Base-by-base conservation (phyloP, 2,329 filamentous ascomycete genomes). In the Fusarium pseudoanthophilum region DNA sequence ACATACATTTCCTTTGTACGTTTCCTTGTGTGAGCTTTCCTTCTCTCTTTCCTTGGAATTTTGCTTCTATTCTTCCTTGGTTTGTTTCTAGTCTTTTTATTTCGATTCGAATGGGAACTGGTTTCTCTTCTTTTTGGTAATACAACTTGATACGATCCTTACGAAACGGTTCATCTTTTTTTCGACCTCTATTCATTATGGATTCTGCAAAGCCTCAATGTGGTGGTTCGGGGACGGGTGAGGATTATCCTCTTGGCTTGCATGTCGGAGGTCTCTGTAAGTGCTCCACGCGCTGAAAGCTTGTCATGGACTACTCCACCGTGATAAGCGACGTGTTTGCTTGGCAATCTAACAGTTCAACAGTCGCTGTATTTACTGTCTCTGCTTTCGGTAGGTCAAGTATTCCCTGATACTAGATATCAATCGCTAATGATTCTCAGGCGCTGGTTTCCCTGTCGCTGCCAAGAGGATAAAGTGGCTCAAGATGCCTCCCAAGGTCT, bases 381-480 rank as follows among this genome's bases (percentile, higher is more conserved):
- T 81, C 79, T 11, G 70, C 72, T 18, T 48, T 80, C 1, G 79
- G 79, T 80, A 30, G 24, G 51, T 55, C 20, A 21, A 37, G 4
- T 13, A 0, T 4, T 21, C 69, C 20, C 63, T 5, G 13, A 9
- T 0, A 13, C n/a, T n/a, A 11, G 2, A 8, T 13, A 0, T 13
- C 32, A 21, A 52, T 8, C 9, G 32, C 46, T 67, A 53, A 74
- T 65, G n/a, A 4, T 11, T 34, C 9, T 3, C 28, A 81, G 84
- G 86, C 34, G 85, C 85, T 71, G 87, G 86, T 5, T 88, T 88
- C 64, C 87, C 87, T 9, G 86, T 88, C 13, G 82, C 84, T 8
- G 85, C 85, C 7, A 87, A 87, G 80, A 90, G 89, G 79, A 81
- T 90, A 74, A 86, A 81, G 61, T 88, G 87, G 86, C 81, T 91